Conservation (phyloP, 2,329 filamentous ascomycete species). For the Colletotrichum costaricense region DNA sequence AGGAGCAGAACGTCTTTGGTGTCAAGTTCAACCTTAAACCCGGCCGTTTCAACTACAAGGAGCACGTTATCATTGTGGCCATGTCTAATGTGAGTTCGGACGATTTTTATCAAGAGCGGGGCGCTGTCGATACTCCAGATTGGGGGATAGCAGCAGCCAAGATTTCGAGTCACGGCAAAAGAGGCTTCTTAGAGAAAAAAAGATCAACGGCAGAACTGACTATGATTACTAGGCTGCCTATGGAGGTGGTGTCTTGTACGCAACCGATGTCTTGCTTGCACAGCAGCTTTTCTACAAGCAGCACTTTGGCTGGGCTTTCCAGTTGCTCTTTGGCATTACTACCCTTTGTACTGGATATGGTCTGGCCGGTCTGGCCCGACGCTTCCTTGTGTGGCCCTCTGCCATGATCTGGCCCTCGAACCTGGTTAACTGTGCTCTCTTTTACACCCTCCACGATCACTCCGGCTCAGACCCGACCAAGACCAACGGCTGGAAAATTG, state of each 20-base stretch:
- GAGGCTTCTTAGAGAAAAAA: not conserved
- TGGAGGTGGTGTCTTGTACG: slow-evolving; percentile 64
- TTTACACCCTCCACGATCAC: slow-evolving; percentile 74
- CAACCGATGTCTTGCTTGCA: slow-evolving; percentile 54
- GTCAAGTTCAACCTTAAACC: slow-evolving; percentile 67
- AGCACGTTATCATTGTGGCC: slow-evolving; percentile 70
- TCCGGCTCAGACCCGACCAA: slow-evolving; percentile 60
- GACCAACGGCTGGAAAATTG: slow-evolving; percentile 68
- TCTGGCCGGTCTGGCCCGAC: slow-evolving; percentile 68
- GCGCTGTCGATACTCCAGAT: not conserved
- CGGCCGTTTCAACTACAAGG: slow-evolving; percentile 71
- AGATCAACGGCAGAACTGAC: slow-evolving; percentile 32
- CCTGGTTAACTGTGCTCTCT: slow-evolving; percentile 70
- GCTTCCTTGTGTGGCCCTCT: slow-evolving; percentile 70
- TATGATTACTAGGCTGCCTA: slow-evolving; percentile 60
- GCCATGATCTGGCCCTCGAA: slow-evolving; percentile 74
- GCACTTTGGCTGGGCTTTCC: slow-evolving; percentile 67
- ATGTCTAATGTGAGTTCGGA: slow-evolving; percentile 69
- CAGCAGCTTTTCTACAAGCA: slow-evolving; percentile 62
- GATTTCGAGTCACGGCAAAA: not conserved
- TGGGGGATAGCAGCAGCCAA: slow-evolving; percentile 3
- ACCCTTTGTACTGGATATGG: slow-evolving; percentile 74
- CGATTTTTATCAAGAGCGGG: not conserved
- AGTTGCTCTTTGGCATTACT: slow-evolving; percentile 69
- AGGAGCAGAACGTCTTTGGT: slow-evolving; percentile 62